Evolutionary conservation across 169 alveolate genomes (phyloP).

Genomic region (Plasmodium adleri): DNA sequence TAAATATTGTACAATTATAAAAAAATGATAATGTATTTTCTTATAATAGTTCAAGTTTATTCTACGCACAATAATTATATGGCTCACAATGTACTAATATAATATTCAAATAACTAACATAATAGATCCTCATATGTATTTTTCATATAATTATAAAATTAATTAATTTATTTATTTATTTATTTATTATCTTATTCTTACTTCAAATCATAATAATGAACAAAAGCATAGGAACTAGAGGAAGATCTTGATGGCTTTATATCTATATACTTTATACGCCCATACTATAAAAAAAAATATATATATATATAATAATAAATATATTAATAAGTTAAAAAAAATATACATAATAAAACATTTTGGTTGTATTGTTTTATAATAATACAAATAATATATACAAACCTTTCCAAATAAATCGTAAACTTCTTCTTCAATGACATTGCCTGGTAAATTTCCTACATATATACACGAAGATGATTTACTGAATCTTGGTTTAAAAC

Average conservation of each 20-base stretch:
- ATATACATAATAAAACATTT: constrained; percentile 12
- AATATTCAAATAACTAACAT: constrained; percentile 17
- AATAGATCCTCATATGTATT: constrained; percentile 13
- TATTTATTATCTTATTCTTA: constrained; percentile 46
- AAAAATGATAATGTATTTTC: background rate
- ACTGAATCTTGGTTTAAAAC: constrained; percentile 78
- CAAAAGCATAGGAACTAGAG: constrained; percentile 83
- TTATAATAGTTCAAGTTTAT: constrained; percentile 23
- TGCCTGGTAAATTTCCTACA: constrained; percentile 84
- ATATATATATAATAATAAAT: background rate
- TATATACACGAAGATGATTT: constrained; percentile 79
- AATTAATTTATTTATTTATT: constrained; percentile 4
- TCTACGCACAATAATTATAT: constrained; percentile 14
- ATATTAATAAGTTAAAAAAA: background rate
- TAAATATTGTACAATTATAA: background rate
- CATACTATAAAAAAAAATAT: constrained; percentile 78
- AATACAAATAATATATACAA: constrained; percentile 3
- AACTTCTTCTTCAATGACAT: constrained; percentile 80
- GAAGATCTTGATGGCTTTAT: constrained; percentile 80
- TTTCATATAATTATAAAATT: constrained; percentile 17
- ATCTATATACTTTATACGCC: constrained; percentile 85
- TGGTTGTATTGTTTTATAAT: background rate
- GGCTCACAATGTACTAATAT: constrained; percentile 9
- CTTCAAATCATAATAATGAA: constrained; percentile 79
- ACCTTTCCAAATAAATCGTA: constrained; percentile 81